Conservation (phyloP, 352 stramenopile species). For the Phytophthora sansomeana region DNA sequence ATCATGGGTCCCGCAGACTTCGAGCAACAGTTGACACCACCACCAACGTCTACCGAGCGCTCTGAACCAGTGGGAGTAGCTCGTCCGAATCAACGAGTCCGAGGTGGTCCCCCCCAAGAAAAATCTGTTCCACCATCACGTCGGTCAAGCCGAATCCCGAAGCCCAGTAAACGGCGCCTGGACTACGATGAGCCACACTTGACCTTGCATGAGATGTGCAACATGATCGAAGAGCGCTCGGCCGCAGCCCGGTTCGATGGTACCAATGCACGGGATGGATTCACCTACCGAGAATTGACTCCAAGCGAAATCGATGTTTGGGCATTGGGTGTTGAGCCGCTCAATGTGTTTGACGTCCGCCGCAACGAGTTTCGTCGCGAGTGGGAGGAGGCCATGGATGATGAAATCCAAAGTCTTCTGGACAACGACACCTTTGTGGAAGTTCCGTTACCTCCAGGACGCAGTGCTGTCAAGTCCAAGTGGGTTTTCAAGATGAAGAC, state of each 20-base stretch:
- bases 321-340: slow-evolving; percentile 5
- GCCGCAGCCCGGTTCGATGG: slow-evolving; percentile 3
- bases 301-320: slow-evolving; percentile 5
- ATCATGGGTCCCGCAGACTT: slow-evolving; percentile 5
- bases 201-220: slow-evolving; percentile 6
- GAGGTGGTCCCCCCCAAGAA: not conserved
- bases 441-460: not conserved
- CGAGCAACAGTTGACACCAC: not conserved
- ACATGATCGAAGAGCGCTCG: slow-evolving; percentile 14
- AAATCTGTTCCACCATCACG: slow-evolving; percentile 1
- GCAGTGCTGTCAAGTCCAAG: slow-evolving; percentile 1
- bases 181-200: slow-evolving; percentile 19
- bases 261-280: slow-evolving; percentile 5
- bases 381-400: slow-evolving; percentile 6
- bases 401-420: not conserved
- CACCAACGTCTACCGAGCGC: not conserved
- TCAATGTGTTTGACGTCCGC: slow-evolving; percentile 1
- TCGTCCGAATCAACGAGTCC: not conserved
- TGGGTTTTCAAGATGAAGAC: slow-evolving; percentile 11
- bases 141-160: slow-evolving; percentile 2
- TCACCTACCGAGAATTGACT: slow-evolving; percentile 3
- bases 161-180: slow-evolving; percentile 5
- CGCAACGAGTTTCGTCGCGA: not conserved
- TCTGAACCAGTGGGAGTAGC: slow-evolving; percentile 16
- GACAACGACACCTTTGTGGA: slow-evolving; percentile 3